Base-by-base conservation (phyloP, 768 basidiomycete genomes). In the Multifurca ochricompacta region DNA sequence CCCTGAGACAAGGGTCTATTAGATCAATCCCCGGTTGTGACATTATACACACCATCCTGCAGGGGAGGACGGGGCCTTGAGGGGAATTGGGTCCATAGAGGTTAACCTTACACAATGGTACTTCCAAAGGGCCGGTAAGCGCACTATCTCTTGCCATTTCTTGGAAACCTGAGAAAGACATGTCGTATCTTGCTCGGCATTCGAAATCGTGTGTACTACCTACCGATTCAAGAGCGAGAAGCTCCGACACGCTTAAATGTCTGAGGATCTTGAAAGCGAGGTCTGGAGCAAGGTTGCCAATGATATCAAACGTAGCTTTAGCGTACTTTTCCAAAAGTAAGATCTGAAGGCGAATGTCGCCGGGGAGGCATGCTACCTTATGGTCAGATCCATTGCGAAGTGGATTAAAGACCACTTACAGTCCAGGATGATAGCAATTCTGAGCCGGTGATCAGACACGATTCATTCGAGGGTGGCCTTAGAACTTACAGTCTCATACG, bases 301-400 rank as follows among this genome's bases (percentile, higher is more conserved):
- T 71, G 45, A 95, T 75, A 64, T 95, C 92, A 62, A 88, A 88
- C 6, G 88, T 86, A 11, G 86, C 86, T 61, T 77, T 81, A 32
- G 79, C 77, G 61, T 95, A 93, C 67, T 91, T 90, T 67, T 92
- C 81, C 16, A 95, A 77, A 2, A 90, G 79, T 1, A 86, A 75
- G 40, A 94, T 90, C 66, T 92, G 91, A 6, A 88, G 74, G 10
- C 79, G 80, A 30, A 93, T 87, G 62, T 93, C 91, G 30, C 89
- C 88, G 0, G 91, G 91, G 59, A 89, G 74, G 68, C 85, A 81
- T 10, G 85, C 87, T 87, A 57, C 25, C 58, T 52, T 31, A 45
- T 3, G 9, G 45, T 56, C 50, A 43, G 40, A 48, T 19, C 54
- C 19, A 49, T 53, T 47, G 42, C 59, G 48, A 28, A 59, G 44